phyloP scores from a whole-genome alignment of 1,139 yeast genomes.

The Hyphopichia buzzinii region DNA sequence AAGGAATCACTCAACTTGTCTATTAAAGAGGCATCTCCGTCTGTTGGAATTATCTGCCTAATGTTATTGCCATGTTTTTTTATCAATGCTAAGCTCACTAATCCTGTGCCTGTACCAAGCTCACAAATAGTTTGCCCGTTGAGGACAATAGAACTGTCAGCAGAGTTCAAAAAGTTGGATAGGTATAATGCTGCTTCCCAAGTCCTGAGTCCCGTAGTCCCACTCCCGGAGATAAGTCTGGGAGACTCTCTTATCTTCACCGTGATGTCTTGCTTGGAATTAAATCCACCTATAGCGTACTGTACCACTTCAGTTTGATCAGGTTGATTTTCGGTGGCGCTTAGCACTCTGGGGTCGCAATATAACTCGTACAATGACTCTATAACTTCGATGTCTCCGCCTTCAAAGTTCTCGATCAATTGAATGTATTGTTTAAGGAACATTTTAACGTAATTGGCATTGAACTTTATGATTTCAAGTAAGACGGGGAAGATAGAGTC shows the following conservation, averaged over 20 bases:
- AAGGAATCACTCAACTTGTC: constrained; percentile 49
- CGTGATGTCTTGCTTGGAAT: constrained; percentile 10
- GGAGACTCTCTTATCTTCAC: constrained; percentile 61
- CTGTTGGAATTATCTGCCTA: constrained; percentile 56
- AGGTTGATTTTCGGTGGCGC: constrained; percentile 37
- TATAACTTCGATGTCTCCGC: constrained; percentile 22
- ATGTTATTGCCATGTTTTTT: constrained; percentile 21
- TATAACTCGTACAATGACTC: constrained; percentile 54
- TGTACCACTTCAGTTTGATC: constrained; percentile 47
- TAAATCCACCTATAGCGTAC: constrained; percentile 38
- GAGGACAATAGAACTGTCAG: constrained; percentile 8
- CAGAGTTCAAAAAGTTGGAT: constrained; percentile 41
- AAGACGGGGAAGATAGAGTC: constrained; percentile 15
- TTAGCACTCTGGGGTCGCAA: constrained; percentile 36
- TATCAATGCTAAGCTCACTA: constrained; percentile 63
- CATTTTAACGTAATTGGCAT: constrained; percentile 50
- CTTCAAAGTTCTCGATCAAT: constrained; percentile 26
- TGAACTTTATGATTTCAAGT: constrained; percentile 21
- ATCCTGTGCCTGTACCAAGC: constrained; percentile 88
- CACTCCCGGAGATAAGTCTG: constrained; percentile 61
- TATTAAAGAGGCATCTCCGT: constrained; percentile 71
- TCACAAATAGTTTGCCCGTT: constrained; percentile 49
- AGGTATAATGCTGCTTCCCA: constrained; percentile 92
- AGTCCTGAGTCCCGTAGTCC: constrained; percentile 86
- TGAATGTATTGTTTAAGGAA: constrained; percentile 43